Conservation (phyloP, 192 early-diverging fungal genomes). For the Entophlyctis luteolus region DNA sequence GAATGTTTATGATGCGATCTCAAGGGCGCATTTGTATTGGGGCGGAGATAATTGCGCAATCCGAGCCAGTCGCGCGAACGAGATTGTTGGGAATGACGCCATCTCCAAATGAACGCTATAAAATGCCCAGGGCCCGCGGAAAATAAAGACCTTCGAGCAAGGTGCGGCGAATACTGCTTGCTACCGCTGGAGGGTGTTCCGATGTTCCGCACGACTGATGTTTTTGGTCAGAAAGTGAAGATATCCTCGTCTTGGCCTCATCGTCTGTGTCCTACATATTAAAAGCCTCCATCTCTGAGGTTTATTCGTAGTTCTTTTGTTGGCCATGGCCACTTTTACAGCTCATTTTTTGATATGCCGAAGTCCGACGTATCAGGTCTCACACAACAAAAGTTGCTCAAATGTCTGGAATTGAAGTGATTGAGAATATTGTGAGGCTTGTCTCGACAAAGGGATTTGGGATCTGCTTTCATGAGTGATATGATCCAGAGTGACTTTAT, state of each 20-base stretch:
- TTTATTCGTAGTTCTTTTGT: neutral
- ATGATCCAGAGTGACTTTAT: too few relatives aligned
- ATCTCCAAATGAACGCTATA: conserved; percentile 19
- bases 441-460: too few relatives aligned
- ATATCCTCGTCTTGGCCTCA: neutral
- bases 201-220: neutral
- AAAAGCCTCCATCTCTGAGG: neutral
- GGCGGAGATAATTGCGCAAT: too few relatives aligned
- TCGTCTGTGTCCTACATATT: neutral
- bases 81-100: neutral
- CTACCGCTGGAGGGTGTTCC: neutral
- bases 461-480: too few relatives aligned
- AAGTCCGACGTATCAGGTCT: too few relatives aligned
- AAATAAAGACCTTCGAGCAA: neutral
- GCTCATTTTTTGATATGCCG: too few relatives aligned
- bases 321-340: too few relatives aligned
- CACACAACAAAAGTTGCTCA: too few relatives aligned
- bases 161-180: neutral
- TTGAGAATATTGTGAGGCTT: too few relatives aligned
- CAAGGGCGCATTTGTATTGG: too few relatives aligned
- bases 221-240: neutral
- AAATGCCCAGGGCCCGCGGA: neutral
- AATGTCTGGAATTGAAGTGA: too few relatives aligned
- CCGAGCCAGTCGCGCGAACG: neutral
- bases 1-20: too few relatives aligned